These are phyloP conservation scores for Hypoxylon sp. DNA, from an alignment of 2,329 filamentous ascomycete species.

Conservation along the genomic window DNA sequence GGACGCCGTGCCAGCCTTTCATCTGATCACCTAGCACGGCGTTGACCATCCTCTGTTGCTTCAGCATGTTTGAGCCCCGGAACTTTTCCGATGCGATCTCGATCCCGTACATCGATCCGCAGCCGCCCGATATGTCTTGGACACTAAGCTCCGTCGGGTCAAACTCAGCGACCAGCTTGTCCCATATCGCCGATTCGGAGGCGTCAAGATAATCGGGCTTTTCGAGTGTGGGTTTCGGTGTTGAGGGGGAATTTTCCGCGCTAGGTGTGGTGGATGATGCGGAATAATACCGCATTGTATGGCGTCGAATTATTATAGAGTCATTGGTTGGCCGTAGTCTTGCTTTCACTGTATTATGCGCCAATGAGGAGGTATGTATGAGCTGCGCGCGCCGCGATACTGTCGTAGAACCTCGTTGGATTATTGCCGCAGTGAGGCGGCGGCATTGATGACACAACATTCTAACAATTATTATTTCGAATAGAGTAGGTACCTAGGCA, in stretches of 20 bases:
- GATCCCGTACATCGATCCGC: conserved; percentile 89
- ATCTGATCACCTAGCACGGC: conserved; percentile 80
- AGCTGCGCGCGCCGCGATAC: conserved; percentile 30
- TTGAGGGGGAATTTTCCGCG: conserved; percentile 45
- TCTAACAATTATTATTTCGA: neutral
- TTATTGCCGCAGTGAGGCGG: conserved; percentile 43
- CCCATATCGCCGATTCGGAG: conserved; percentile 73
- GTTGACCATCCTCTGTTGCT: conserved; percentile 88
- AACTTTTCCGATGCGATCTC: conserved; percentile 82
- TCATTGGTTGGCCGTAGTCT: neutral
- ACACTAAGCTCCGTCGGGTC: conserved; percentile 71
- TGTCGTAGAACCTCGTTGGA: conserved; percentile 36
- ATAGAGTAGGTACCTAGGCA: neutral
- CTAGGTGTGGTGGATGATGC: conserved; percentile 44
- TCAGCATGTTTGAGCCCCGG: conserved; percentile 78
- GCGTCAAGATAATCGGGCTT: conserved; percentile 68
- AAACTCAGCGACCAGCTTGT: conserved; percentile 66
- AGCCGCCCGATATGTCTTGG: conserved; percentile 86
- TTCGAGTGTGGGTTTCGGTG: conserved; percentile 47
- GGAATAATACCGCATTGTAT: conserved; percentile 46
- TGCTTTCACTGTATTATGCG: conserved; percentile 19
- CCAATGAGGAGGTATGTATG: conserved; percentile 19
- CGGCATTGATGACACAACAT: conserved; percentile 49
- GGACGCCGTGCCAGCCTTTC: conserved; percentile 86
- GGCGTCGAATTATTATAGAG: conserved; percentile 2